A percentile compares a stretch with the other conserved stretches of the same genome.
These are phyloP conservation scores for Melanogaster broomeanus DNA, from an alignment of 768 basidiomycete species.

Conservation along the genomic window DNA sequence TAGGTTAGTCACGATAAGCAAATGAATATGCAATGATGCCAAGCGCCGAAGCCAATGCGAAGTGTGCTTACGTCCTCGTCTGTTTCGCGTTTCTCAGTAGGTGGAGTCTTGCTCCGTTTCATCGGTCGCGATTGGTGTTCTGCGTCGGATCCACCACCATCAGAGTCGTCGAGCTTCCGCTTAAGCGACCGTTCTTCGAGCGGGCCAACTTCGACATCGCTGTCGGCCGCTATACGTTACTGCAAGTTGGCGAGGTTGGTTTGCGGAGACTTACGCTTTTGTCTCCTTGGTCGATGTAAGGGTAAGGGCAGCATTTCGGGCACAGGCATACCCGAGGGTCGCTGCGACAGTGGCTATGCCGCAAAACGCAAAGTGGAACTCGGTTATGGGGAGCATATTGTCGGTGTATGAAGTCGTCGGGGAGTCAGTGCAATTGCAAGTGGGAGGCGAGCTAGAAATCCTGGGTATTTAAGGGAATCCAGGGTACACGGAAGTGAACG, in stretches of 20 bases:
- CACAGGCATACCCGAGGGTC: constrained; percentile 57
- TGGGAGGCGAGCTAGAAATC: constrained; percentile 8
- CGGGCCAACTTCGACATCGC: constrained; percentile 30
- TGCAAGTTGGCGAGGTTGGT: constrained; percentile 28
- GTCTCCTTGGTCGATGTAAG: constrained; percentile 18
- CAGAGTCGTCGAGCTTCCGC: constrained; percentile 31
- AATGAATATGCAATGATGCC: constrained; percentile 4
- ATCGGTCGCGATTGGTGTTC: constrained; percentile 29
- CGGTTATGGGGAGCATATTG: constrained; percentile 52
- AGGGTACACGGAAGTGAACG: constrained; percentile 12
- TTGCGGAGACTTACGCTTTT: constrained; percentile 34
- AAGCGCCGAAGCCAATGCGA: neutral
- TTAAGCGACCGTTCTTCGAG: constrained; percentile 33
- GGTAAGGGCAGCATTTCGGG: constrained; percentile 38
- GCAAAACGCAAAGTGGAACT: constrained; percentile 56
- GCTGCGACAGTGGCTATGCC: constrained; percentile 63
- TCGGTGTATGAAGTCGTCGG: neutral
- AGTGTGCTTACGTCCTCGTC: constrained; percentile 29
- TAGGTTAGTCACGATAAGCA: constrained; percentile 23
- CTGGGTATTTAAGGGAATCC: constrained; percentile 22
- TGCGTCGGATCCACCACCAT: constrained; percentile 28
- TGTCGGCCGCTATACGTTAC: constrained; percentile 30
- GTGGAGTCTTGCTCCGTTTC: constrained; percentile 46
- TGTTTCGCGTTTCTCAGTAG: constrained; percentile 28
- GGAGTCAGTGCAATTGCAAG: neutral